Evolutionary conservation across 1,284 basidiomycete species (phyloP).

Genomic region (Pseudozyma tsukubaensis): DNA sequence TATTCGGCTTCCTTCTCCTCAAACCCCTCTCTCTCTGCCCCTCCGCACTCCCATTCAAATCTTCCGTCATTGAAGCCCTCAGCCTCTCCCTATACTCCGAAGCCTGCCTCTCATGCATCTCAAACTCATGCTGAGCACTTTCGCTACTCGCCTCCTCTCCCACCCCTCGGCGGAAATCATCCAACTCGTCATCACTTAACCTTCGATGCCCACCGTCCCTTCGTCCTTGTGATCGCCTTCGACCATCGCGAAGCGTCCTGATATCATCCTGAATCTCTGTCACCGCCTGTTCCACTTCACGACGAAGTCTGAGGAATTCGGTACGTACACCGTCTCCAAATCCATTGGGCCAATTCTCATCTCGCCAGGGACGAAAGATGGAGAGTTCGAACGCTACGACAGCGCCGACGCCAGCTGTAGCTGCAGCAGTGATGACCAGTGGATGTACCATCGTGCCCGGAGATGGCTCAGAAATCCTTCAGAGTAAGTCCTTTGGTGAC

Average conservation of each 20-base stretch:
- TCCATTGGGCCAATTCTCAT: constrained; percentile 56
- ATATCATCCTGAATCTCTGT: constrained; percentile 36
- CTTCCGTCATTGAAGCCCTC: constrained; percentile 28
- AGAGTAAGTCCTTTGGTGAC: too few relatives aligned
- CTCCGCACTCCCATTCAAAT: not conserved
- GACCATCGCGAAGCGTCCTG: constrained; percentile 15
- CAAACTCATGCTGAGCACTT: constrained; percentile 48
- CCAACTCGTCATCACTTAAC: constrained; percentile 43
- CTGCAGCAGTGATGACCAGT: constrained; percentile 52
- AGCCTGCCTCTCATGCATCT: constrained; percentile 50
- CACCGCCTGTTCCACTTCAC: constrained; percentile 43
- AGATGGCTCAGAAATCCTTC: too few relatives aligned
- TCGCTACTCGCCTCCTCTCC: constrained; percentile 43
- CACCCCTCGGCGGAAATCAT: constrained; percentile 38
- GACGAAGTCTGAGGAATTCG: constrained; percentile 42
- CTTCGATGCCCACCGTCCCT: constrained; percentile 5
- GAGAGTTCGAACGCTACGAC: constrained; percentile 56
- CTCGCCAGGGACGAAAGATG: constrained; percentile 57
- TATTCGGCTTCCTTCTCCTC: constrained; percentile 16
- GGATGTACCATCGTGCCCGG: constrained; percentile 48
- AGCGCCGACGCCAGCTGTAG: constrained; percentile 48
- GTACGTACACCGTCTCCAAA: constrained; percentile 41
- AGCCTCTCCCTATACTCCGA: constrained; percentile 35
- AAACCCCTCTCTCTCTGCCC: constrained; percentile 5
- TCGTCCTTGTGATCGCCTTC: constrained; percentile 4